phyloP scores from a whole-genome alignment of 1,284 basidiomycete genomes.

The Irpex sp. region DNA sequence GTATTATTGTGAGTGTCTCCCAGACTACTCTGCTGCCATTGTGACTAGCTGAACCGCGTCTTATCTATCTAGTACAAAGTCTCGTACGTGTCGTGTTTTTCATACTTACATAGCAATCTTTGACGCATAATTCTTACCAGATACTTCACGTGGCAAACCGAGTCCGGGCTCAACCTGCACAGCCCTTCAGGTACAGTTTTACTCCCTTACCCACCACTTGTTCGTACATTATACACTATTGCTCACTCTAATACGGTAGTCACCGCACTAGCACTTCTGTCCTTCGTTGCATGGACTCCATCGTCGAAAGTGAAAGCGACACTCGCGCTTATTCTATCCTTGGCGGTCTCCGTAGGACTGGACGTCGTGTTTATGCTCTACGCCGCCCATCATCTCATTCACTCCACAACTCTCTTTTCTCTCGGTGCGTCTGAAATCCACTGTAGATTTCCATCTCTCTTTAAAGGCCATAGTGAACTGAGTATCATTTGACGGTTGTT shows the following conservation, averaged over 20 bases:
- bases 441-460: no score
- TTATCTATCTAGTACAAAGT: not conserved
- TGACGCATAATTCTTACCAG: not conserved
- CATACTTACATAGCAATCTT: not conserved
- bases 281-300: not conserved
- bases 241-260: not conserved
- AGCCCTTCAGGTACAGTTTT: not conserved
- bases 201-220: not conserved
- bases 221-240: not conserved
- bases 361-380: no score
- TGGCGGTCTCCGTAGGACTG: no score
- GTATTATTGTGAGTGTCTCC: not conserved
- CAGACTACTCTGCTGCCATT: not conserved
- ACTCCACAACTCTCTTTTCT: no score
- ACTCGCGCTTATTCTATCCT: no score
- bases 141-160: not conserved
- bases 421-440: no score
- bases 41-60: not conserved
- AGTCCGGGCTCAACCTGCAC: not conserved
- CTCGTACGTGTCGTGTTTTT: not conserved
- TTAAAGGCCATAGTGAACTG: no score
- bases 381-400: no score
- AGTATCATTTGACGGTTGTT: no score
- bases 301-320: not conserved
- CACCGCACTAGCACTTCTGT: not conserved